A percentile compares a stretch with the other conserved stretches of the same genome.
Evolutionary conservation across 176 grass and related monocot genomes (phyloP).

Genomic region (Cocos nucifera): DNA sequence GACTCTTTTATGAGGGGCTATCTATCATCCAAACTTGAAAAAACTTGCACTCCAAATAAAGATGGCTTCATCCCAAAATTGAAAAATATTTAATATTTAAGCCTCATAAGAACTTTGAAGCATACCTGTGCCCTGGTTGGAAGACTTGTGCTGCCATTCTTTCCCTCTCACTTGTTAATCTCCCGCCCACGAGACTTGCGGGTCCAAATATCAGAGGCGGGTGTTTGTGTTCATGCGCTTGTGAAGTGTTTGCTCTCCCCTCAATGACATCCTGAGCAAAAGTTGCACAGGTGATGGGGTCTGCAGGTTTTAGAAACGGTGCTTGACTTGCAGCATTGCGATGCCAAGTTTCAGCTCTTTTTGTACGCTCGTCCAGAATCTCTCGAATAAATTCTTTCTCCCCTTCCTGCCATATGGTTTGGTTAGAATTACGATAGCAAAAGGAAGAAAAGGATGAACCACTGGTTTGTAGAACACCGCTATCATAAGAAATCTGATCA

Average conservation of each 20-base stretch:
- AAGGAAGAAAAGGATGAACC: no score
- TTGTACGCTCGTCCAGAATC: slow-evolving; percentile 65
- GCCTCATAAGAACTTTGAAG: background rate
- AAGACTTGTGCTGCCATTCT: slow-evolving; percentile 78
- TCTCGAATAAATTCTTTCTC: slow-evolving; percentile 73
- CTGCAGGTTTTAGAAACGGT: slow-evolving; percentile 61
- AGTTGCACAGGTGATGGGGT: slow-evolving; percentile 87
- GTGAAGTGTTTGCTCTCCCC: slow-evolving; percentile 74
- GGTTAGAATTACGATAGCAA: background rate
- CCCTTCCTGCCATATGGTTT: slow-evolving; percentile 22
- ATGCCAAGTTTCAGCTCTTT: slow-evolving; percentile 80
- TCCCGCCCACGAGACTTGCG: slow-evolving; percentile 60
- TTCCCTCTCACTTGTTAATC: slow-evolving; percentile 69
- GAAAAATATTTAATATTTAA: no score
- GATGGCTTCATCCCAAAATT: no score
- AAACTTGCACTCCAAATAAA: background rate
- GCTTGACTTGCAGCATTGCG: slow-evolving; percentile 49
- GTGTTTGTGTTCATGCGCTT: slow-evolving; percentile 85
- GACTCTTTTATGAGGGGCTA: no score
- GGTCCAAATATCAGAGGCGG: slow-evolving; percentile 92
- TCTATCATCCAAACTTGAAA: background rate
- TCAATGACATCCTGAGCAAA: slow-evolving; percentile 97
- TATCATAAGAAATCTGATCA: no score
- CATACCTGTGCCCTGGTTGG: slow-evolving; percentile 82
- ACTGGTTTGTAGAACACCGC: no score